Evolutionary conservation across 1,284 basidiomycete species (phyloP), one percentile per base, ranked within the genome.

Genomic region (Clitocybe nebularis): DNA sequence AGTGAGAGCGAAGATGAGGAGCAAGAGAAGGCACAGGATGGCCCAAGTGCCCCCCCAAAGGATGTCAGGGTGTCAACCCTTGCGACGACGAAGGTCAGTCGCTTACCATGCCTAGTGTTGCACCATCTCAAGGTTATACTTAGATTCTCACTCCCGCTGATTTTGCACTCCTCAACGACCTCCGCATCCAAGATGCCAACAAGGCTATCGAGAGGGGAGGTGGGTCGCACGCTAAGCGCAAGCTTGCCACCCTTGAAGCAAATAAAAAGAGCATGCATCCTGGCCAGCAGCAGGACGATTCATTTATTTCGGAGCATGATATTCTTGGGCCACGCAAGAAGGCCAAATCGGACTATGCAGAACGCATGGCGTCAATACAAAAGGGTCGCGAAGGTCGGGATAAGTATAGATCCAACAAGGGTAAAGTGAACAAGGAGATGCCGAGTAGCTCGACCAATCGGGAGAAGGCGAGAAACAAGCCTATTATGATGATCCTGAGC

Each of bases 91-190:
- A 92, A 91, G 68, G 89, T 83, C 45, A 48, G 51, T 41, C 16
- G 29, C 6, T 20, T 36, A 24, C n/a, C n/a, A n/a, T n/a, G n/a
- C n/a, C n/a, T n/a, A n/a, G n/a, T n/a, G n/a, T n/a, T n/a, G n/a
- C n/a, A n/a, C n/a, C n/a, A n/a, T n/a, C n/a, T n/a, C n/a, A n/a
- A n/a, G n/a, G 25, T 22, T 45, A 21, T 16, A 16, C 28, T 7
- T 46, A 94, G 91, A 99, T 99, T 57, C 80, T 99, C 24, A 99
- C 96, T 0, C 96, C 96, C 0, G 94, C 94, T 20, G 95, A 99
- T 66, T 99, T 98, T 63, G 90, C 90, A 0, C 71, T 97, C 39
- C 77, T 99, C 43, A 91, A 92, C 56, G 91, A 97, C 55, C 80
- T 99, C 6, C 85, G 88, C 5, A 76, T 93, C 44, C 78, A 89